phyloP scores from a whole-genome alignment of 2,329 filamentous ascomycete species.

The Thielaviopsis musarum region DNA sequence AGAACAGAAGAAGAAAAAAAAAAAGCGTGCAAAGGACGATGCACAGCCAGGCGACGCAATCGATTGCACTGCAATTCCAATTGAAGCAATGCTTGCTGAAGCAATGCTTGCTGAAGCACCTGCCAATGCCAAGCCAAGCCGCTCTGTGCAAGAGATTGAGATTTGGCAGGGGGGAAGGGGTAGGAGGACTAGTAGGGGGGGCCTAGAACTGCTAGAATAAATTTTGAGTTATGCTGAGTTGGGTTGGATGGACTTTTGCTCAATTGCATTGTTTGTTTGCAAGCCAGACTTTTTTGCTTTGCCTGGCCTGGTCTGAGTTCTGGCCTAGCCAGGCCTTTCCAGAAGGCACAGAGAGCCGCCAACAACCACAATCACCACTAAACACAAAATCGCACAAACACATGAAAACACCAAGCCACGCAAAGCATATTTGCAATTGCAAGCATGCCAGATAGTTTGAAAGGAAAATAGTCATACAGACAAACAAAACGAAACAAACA shows the following conservation, averaged over 20 bases:
- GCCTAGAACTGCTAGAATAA: constrained; percentile 13
- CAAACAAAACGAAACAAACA: neutral
- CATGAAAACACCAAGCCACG: neutral
- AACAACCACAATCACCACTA: neutral
- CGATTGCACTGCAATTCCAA: neutral
- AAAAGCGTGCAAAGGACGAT: neutral
- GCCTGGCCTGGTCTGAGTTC: too few relatives aligned
- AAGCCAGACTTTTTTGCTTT: too few relatives aligned
- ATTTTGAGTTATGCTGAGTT: neutral
- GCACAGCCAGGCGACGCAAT: constrained; percentile 1
- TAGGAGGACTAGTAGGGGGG: constrained; percentile 8
- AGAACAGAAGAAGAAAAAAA: neutral
- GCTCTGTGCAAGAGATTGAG: constrained; percentile 4
- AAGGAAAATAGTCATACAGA: too few relatives aligned
- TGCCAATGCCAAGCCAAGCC: constrained; percentile 9
- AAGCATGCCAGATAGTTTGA: too few relatives aligned
- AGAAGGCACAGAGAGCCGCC: too few relatives aligned
- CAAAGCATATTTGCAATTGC: neutral
- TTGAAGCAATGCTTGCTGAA: too few relatives aligned
- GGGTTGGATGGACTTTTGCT: too few relatives aligned
- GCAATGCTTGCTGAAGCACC: neutral
- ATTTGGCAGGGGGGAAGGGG: constrained; percentile 4
- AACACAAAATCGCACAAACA: neutral
- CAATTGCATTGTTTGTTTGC: too few relatives aligned
- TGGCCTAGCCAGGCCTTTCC: too few relatives aligned